Evolutionary conservation across 768 basidiomycete genomes (phyloP), one percentile per base, ranked within the genome.

Genomic region (Strobilomyces dryophilus): DNA sequence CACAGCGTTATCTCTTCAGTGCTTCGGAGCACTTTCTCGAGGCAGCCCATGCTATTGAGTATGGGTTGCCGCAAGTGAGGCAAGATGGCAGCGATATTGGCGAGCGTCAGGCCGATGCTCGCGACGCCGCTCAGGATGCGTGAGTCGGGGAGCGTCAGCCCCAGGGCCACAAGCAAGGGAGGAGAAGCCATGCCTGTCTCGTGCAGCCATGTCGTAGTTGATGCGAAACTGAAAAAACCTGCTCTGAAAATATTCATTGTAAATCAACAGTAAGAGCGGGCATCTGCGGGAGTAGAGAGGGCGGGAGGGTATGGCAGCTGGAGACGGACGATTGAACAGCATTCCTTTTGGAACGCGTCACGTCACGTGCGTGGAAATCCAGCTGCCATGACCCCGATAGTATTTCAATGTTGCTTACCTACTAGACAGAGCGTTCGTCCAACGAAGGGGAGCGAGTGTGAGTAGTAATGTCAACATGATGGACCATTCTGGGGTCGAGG

Each of bases 201-300:
- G 49, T 51, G 56, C 21, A 66, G 52, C 64, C 64, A 62, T 52
- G 56, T 36, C 9, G 54, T 47, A 36, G 58, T 65, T 32, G 63
- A 34, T 20, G 48, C 49, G 47, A 60, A 65, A 36, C 58, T 60
- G 54, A 67, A 65, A 58, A 66, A 66, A 34, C 64, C 64, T 57
- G 58, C 59, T 54, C 59, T 67, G 57, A 47, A 58, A 50, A 50
- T 62, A 43, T 60, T 60, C 64, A 65, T 66, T 27, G 49, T 54
- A 45, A 37, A 47, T 45, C 12, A 50, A 50, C 35, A 37, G 24
- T 39, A 32, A 35, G 26, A 37, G 37, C 47, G 56, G 15, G 39
- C 54, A 58, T 48, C 37, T 8, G 49, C 51, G 45, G 42, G 36
- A 21, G 37, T 40, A 51, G 14, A 45, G 29, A 42, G 0, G 18